Evolutionary conservation across 139 green algal species (phyloP).

Genomic region (Coelastrella sp.): DNA sequence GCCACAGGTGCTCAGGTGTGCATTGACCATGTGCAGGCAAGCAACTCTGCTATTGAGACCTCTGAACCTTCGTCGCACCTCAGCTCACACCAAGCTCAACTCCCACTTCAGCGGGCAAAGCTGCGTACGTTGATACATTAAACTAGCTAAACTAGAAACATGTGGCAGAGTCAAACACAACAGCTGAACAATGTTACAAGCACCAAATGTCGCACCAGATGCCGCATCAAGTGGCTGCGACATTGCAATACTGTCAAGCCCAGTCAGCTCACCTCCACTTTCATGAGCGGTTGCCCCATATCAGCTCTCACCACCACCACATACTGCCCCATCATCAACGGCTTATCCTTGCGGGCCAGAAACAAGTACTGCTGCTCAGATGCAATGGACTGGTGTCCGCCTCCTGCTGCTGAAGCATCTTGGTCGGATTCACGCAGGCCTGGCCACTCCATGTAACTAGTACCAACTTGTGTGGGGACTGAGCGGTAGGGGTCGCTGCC

Average conservation of each 20-base stretch:
- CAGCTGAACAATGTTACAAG: background rate
- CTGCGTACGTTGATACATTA: too few relatives aligned
- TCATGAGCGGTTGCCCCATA: conserved; percentile 39
- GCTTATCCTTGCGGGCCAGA: background rate
- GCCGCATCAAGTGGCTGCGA: too few relatives aligned
- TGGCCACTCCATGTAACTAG: conserved; percentile 36
- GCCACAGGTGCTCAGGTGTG: too few relatives aligned
- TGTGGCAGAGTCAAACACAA: too few relatives aligned
- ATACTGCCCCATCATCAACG: conserved; percentile 33
- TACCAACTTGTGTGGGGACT: conserved; percentile 29
- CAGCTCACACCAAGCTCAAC: too few relatives aligned
- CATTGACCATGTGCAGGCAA: too few relatives aligned
- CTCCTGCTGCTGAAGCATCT: background rate
- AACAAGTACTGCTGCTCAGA: conserved; percentile 45
- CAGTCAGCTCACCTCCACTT: conserved; percentile 16
- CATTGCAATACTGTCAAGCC: too few relatives aligned
- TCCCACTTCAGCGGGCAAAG: too few relatives aligned
- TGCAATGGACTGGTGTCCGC: conserved; percentile 5
- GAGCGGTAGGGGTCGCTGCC: conserved; percentile 38
- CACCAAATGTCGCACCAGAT: background rate
- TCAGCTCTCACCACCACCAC: conserved; percentile 18
- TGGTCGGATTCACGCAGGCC: conserved; percentile 8
- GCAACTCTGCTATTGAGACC: too few relatives aligned
- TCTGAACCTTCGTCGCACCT: too few relatives aligned
- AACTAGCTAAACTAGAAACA: too few relatives aligned